Evolutionary conservation across 805 yeast species (phyloP), one percentile per base, ranked within the genome.

Genomic region (Candida xyloterini): DNA sequence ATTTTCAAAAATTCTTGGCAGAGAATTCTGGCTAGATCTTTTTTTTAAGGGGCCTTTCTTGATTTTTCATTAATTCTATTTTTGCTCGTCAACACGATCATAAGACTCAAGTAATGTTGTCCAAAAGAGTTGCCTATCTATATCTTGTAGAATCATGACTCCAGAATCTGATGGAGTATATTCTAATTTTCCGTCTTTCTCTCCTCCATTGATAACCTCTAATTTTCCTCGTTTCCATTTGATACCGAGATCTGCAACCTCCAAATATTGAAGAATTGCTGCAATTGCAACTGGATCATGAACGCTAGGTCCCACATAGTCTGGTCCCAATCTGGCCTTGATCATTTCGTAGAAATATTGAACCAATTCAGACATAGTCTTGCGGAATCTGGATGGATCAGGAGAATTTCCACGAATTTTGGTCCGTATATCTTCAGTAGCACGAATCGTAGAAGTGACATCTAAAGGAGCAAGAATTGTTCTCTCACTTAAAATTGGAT

Each of bases 251-350:
- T 50, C 51, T 10, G 39, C 40, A 4, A 42, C 41, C 10, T 55
- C 55, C 35, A 66, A 58, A 35, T 76, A 57, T 15, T 76, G 74
- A 36, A 85, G 58, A 26, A 85, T 52, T 0, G 78, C 78, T 37
- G 74, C 75, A 9, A 84, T 65, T 1, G 95, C 84, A 36, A 84
- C 65, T 1, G 93, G 91, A 58, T 86, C 95, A 60, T 87, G 95
- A 1, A 85, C 70, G 1, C 89, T 87, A 4, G 93, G 89, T 0
- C 93, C 91, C 5, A 56, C 44, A 33, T 51, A 57, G 21, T 18
- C 46, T 44, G 57, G 75, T 66, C 71, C 71, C 46, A 68, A 71
- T 28, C 59, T 52, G 18, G 64, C 62, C 27, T 64, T 63, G 53
- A 73, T 71, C 8, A 76, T 50, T 16, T 64, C 62, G 10, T 74